Percentiles rank a stretch among this genome's conserved stretches.
These are phyloP conservation scores for Radiomyces spectabilis DNA, from an alignment of 192 early-diverging fungal species.

Conservation along the genomic window DNA sequence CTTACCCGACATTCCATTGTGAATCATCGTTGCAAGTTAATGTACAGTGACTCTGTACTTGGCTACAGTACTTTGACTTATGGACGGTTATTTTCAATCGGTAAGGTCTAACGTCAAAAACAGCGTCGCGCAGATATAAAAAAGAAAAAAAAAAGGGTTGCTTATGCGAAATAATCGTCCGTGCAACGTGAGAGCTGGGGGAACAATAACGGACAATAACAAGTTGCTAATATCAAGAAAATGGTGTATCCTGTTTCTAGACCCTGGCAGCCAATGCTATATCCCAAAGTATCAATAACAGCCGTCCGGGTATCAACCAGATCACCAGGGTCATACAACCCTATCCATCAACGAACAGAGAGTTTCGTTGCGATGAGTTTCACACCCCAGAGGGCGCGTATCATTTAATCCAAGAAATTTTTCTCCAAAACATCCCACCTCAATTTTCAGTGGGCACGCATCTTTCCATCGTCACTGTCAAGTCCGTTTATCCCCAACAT, in stretches of 20 bases:
- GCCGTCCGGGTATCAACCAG: background rate
- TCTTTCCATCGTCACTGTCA: slow-evolving; percentile 35
- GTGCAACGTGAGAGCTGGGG: too few species aligned
- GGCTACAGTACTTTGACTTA: too few species aligned
- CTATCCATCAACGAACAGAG: slow-evolving; percentile 24
- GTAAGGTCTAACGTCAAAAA: background rate
- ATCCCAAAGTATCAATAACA: background rate
- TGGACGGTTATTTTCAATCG: slow-evolving; percentile 11
- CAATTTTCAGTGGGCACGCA: slow-evolving; percentile 37
- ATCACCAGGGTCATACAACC: slow-evolving; percentile 3
- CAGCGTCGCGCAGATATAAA: background rate
- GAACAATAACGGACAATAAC: too few species aligned
- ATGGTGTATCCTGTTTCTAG: too few species aligned
- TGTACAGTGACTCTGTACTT: too few species aligned
- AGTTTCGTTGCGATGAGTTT: slow-evolving; percentile 36
- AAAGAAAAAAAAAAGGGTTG: background rate
- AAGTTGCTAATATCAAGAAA: too few species aligned
- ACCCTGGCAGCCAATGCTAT: background rate
- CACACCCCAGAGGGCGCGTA: slow-evolving; percentile 43
- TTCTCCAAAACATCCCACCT: slow-evolving; percentile 34
- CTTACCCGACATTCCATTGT: too few species aligned
- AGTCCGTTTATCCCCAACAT: slow-evolving; percentile 16
- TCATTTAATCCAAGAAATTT: slow-evolving; percentile 38
- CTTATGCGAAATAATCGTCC: background rate
- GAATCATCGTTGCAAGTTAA: too few species aligned